Evolutionary conservation across 2,329 filamentous ascomycete genomes (phyloP).

Genomic region (Cryphonectria parasitica): DNA sequence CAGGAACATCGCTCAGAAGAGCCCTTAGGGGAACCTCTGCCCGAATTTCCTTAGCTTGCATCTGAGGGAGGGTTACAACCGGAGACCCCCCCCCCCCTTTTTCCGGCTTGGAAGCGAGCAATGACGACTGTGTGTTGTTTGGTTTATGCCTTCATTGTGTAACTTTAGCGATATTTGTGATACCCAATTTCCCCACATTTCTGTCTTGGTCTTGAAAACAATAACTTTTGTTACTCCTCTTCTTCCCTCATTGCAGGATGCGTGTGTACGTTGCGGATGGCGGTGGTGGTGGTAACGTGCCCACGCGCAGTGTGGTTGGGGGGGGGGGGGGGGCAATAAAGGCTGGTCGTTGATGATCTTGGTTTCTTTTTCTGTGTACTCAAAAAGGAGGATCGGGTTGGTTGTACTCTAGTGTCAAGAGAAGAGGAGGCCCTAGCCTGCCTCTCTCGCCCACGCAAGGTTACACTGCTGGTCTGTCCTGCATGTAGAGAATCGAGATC

Average conservation of each 20-base stretch:
- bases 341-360: constrained; percentile 16
- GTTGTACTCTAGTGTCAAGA: neutral
- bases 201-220: constrained; percentile 24
- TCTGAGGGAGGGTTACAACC: neutral
- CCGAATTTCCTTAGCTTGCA: constrained; percentile 15
- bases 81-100: neutral
- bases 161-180: constrained; percentile 20
- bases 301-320: neutral
- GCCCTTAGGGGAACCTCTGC: neutral
- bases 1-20: neutral
- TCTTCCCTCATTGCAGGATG: neutral
- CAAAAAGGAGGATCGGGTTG: neutral
- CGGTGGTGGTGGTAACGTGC: neutral
- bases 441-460: neutral
- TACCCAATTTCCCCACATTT: constrained; percentile 22
- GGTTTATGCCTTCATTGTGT: constrained; percentile 3
- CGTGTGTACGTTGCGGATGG: constrained; percentile 6
- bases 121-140: neutral
- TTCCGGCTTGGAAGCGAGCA: neutral
- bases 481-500: constrained; percentile 16
- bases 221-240: constrained; percentile 27
- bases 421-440: neutral
- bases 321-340: constrained; percentile 8
- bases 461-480: neutral
- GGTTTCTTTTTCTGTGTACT: neutral